phyloP scores from a whole-genome alignment of 164 flowering plant species.

The Umbellularia californica region DNA sequence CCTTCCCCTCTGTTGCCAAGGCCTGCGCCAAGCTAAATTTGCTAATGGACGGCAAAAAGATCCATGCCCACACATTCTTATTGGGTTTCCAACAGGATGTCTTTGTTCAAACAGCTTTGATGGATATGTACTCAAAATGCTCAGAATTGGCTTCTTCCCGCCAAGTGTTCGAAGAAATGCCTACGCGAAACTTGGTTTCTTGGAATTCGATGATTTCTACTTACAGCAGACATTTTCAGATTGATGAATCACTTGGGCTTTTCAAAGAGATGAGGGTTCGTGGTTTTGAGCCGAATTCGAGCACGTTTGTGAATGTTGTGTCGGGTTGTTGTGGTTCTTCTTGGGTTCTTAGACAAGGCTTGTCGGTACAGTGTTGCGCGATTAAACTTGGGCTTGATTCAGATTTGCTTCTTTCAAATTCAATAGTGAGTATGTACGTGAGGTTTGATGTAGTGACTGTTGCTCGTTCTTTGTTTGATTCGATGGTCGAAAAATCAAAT shows the following conservation, averaged over 20 bases:
- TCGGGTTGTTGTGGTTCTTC: conserved; percentile 18
- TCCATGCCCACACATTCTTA: conserved; percentile 26
- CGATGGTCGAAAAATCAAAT: conserved; percentile 23
- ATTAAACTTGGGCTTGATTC: conserved; percentile 23
- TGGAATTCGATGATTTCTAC: conserved; percentile 37
- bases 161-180: conserved; percentile 38
- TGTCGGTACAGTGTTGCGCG: conserved; percentile 24
- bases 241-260: conserved; percentile 19
- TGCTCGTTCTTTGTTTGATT: conserved; percentile 26
- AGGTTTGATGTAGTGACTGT: conserved; percentile 13
- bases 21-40: conserved; percentile 27
- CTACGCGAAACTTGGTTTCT: conserved; percentile 21
- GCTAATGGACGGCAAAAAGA: conserved; percentile 12
- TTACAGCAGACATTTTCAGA: conserved; percentile 15
- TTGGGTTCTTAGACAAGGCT: conserved; percentile 18
- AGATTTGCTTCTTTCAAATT: conserved; percentile 27
- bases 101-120: conserved; percentile 33
- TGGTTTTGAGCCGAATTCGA: conserved; percentile 21
- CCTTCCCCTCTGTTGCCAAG: conserved; percentile 31
- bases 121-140: conserved; percentile 28
- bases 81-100: conserved; percentile 27
- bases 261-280: conserved; percentile 26
- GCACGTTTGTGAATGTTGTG: conserved; percentile 24
- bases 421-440: conserved; percentile 30
- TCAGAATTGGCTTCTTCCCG: conserved; percentile 17